Conservation (phyloP, 805 yeast species). For the Metschnikowia shivogae region DNA sequence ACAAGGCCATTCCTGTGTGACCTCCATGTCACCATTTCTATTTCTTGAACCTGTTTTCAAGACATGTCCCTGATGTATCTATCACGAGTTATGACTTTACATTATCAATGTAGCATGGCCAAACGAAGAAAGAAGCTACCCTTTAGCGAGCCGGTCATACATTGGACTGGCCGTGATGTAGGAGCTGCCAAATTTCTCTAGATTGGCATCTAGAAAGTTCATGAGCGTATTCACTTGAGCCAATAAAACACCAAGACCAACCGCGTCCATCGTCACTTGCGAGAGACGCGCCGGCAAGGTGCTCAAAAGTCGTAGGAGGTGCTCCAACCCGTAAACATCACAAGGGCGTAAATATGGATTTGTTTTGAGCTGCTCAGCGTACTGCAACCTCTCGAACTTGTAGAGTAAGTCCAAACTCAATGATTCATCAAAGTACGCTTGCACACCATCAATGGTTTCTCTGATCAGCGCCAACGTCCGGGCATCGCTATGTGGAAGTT, state of each 20-base stretch:
- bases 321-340: conserved; percentile 68
- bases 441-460: conserved; percentile 71
- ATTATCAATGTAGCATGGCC: not conserved
- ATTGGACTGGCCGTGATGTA: conserved; percentile 38
- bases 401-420: conserved; percentile 68
- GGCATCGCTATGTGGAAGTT: conserved; percentile 7
- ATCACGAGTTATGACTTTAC: not conserved
- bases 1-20: conserved; percentile 47
- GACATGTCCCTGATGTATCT: not conserved
- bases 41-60: not conserved
- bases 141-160: conserved; percentile 30
- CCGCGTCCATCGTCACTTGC: conserved; percentile 76
- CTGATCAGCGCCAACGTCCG: conserved; percentile 32
- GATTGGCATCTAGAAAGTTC: conserved; percentile 46
- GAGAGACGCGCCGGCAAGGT: conserved; percentile 80
- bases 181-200: conserved; percentile 29
- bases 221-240: conserved; percentile 53
- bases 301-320: conserved; percentile 70
- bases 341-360: conserved; percentile 7
- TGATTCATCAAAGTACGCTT: conserved; percentile 67
- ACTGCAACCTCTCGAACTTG: conserved; percentile 75
- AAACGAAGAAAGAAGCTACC: not conserved
- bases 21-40: not conserved
- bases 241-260: conserved; percentile 54
- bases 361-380: conserved; percentile 32